A percentile compares a stretch with the other conserved stretches of the same genome.
phyloP scores from a whole-genome alignment of 2,329 filamentous ascomycete genomes.

The Plenodomus biglobosus region DNA sequence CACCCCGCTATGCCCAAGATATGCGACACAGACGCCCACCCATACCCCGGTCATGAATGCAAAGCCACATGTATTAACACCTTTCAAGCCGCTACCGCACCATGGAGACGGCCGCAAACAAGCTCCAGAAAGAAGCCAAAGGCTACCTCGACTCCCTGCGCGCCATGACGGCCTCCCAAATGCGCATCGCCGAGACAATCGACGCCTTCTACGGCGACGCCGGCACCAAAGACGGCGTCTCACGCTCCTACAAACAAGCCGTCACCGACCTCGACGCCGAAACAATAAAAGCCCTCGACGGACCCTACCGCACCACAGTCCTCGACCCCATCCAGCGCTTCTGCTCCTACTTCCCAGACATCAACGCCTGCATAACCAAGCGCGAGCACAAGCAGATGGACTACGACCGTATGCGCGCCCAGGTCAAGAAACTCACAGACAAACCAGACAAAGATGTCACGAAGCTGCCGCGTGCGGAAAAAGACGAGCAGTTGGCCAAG shows the following conservation, averaged over 20 bases:
- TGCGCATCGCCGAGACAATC: slow-evolving; percentile 99
- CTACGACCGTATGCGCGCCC: slow-evolving; percentile 92
- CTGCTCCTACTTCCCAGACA: slow-evolving; percentile 97
- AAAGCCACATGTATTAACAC: slow-evolving; percentile 1
- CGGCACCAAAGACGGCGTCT: slow-evolving; percentile 91
- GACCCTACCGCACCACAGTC: slow-evolving; percentile 91
- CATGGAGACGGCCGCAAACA: slow-evolving; percentile 91
- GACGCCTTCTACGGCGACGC: slow-evolving; percentile 98
- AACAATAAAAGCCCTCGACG: slow-evolving; percentile 97
- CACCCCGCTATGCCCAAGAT: no score
- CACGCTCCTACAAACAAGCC: slow-evolving; percentile 95
- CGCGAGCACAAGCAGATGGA: slow-evolving; percentile 97
- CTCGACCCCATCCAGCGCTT: slow-evolving; percentile 94
- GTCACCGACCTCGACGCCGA: slow-evolving; percentile 97
- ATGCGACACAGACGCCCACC: no score
- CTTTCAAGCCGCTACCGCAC: slow-evolving; percentile 80
- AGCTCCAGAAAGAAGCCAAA: slow-evolving; percentile 96
- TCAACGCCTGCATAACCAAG: slow-evolving; percentile 99
- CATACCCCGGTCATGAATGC: no score
- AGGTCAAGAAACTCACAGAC: slow-evolving; percentile 94
- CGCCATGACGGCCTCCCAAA: slow-evolving; percentile 99
- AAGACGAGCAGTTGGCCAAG: slow-evolving; percentile 93
- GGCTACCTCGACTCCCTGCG: slow-evolving; percentile 94
- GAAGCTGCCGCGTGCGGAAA: slow-evolving; percentile 92
- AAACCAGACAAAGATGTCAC: slow-evolving; percentile 98